Evolutionary conservation across 306 rosid species (phyloP).

Genomic region (Arachis hypogaea): DNA sequence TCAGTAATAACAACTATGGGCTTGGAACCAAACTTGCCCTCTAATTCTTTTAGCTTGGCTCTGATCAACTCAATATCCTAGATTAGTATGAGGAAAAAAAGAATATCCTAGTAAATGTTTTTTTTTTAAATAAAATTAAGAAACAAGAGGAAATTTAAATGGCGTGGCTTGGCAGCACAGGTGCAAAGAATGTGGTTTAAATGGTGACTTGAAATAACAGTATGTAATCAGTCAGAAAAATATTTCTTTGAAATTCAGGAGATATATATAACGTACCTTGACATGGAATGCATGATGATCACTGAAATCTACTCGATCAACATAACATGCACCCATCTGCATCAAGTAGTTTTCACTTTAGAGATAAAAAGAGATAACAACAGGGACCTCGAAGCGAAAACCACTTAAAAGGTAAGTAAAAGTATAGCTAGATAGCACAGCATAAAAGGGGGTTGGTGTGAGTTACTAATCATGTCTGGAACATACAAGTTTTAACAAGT

Average conservation of each 20-base stretch:
- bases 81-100: slow-evolving; percentile 13
- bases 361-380: slow-evolving; percentile 29
- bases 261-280: slow-evolving; percentile 50
- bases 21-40: slow-evolving; percentile 59
- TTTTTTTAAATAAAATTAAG: slow-evolving; percentile 5
- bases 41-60: slow-evolving; percentile 59
- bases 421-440: slow-evolving; percentile 23
- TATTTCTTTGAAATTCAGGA: slow-evolving; percentile 16
- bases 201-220: slow-evolving; percentile 28
- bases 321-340: slow-evolving; percentile 74
- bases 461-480: not conserved
- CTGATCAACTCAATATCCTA: slow-evolving; percentile 70
- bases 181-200: not conserved
- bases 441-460: slow-evolving; percentile 22
- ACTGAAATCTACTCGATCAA: slow-evolving; percentile 76
- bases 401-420: slow-evolving; percentile 6
- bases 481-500: slow-evolving; percentile 16
- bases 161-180: not conserved
- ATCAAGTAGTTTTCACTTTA: slow-evolving; percentile 46
- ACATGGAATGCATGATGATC: slow-evolving; percentile 76
- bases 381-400: slow-evolving; percentile 16
- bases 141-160: slow-evolving; percentile 1
- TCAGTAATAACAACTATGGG: slow-evolving; percentile 78
- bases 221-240: slow-evolving; percentile 17
- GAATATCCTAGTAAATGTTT: not conserved